These are phyloP conservation scores for Hymenoscyphus repandus DNA, from an alignment of 2,329 filamentous ascomycete genomes.

Conservation along the genomic window DNA sequence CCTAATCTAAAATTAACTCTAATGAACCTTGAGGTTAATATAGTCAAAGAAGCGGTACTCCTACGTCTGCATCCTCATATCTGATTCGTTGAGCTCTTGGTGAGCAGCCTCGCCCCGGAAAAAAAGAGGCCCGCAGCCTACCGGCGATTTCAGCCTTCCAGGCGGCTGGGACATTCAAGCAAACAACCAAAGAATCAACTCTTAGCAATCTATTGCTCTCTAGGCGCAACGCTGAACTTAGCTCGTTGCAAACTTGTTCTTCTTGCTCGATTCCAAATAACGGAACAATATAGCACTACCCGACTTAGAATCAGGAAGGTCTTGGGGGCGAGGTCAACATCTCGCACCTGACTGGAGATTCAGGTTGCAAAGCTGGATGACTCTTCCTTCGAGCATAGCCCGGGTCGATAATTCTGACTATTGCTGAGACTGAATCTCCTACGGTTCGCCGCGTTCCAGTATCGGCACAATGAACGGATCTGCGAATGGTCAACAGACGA, in stretches of 20 bases:
- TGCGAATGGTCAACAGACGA: slow-evolving; percentile 18
- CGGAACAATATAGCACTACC: too few relatives aligned
- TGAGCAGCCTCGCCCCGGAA: slow-evolving; percentile 8
- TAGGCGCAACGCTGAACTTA: not conserved
- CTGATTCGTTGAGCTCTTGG: not conserved
- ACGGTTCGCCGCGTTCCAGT: slow-evolving; percentile 1
- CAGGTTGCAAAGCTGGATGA: slow-evolving; percentile 18
- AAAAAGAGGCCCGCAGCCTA: slow-evolving; percentile 1
- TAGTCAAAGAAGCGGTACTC: too few relatives aligned
- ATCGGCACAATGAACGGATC: slow-evolving; percentile 24
- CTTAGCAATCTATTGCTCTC: not conserved
- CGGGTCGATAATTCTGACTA: not conserved
- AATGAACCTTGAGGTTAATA: too few relatives aligned
- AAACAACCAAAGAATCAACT: not conserved
- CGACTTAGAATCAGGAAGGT: not conserved
- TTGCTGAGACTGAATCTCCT: not conserved
- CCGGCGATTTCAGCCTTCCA: slow-evolving; percentile 7
- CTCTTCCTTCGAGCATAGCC: slow-evolving; percentile 7
- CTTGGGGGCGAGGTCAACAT: not conserved
- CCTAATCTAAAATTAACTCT: not conserved
- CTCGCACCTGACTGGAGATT: slow-evolving; percentile 18
- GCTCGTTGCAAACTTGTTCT: not conserved
- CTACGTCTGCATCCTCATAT: not conserved
- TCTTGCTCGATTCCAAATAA: not conserved
- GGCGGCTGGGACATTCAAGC: not conserved